A percentile compares a stretch with the other conserved stretches of the same genome.
Conservation (phyloP, 352 stramenopile species). For the Phytophthora agathidicida region DNA sequence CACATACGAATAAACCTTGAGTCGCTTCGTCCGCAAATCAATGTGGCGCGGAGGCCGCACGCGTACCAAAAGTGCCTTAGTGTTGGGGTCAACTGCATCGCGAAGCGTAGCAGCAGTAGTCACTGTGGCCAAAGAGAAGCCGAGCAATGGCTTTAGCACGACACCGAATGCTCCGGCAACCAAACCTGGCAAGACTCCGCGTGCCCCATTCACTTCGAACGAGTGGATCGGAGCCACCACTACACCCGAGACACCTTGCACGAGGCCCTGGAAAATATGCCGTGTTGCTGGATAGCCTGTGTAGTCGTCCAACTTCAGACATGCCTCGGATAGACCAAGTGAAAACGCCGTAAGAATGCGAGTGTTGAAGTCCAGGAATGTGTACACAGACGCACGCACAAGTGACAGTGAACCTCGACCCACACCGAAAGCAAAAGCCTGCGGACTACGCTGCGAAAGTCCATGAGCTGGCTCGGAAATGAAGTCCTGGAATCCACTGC, state of each 20-base stretch:
- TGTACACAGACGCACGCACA: slow-evolving; percentile 85
- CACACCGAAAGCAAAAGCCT: slow-evolving; percentile 81
- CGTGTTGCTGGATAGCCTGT: slow-evolving; percentile 84
- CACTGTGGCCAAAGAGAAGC: slow-evolving; percentile 75
- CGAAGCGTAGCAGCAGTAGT: slow-evolving; percentile 77
- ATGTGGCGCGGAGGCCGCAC: slow-evolving; percentile 83
- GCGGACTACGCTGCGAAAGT: slow-evolving; percentile 77
- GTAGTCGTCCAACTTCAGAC: slow-evolving; percentile 88
- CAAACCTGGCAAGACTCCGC: slow-evolving; percentile 78
- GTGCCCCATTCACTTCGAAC: slow-evolving; percentile 78
- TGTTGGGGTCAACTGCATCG: slow-evolving; percentile 82
- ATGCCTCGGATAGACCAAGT: slow-evolving; percentile 84
- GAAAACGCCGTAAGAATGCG: slow-evolving; percentile 86
- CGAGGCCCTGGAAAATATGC: slow-evolving; percentile 89
- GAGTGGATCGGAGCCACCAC: slow-evolving; percentile 86
- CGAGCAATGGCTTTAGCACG: slow-evolving; percentile 81
- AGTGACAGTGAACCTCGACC: slow-evolving; percentile 85
- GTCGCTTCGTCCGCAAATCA: slow-evolving; percentile 71
- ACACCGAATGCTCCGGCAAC: slow-evolving; percentile 83
- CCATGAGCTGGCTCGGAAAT: slow-evolving; percentile 82
- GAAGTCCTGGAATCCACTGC: slow-evolving; percentile 82
- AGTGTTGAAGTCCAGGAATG: slow-evolving; percentile 87
- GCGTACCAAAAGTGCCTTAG: slow-evolving; percentile 78
- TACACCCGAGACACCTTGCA: slow-evolving; percentile 83
- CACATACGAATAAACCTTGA: slow-evolving; percentile 90